Conservation (phyloP, 2,329 filamentous ascomycete genomes). For the Paradendryphiella salina region DNA sequence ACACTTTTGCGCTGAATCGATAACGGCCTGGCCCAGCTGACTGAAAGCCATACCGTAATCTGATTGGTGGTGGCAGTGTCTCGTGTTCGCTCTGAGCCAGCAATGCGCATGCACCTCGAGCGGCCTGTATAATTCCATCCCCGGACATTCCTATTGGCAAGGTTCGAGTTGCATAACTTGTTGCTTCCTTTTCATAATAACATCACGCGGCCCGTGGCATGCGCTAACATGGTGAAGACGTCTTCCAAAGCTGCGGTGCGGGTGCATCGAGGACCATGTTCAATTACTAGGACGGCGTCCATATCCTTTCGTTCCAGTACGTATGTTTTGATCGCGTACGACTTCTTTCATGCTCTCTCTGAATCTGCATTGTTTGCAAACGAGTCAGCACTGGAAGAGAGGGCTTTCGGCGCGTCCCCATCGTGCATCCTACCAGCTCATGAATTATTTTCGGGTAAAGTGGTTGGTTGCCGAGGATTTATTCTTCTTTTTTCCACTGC, state of each 20-base stretch:
- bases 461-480: no score
- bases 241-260: background rate
- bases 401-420: no score
- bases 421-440: no score
- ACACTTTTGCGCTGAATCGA: background rate
- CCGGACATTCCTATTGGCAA: constrained; percentile 5
- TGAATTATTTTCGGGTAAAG: no score
- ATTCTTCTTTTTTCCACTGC: no score
- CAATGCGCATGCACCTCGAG: background rate
- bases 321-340: no score
- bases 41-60: background rate
- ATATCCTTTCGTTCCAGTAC: background rate
- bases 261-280: background rate
- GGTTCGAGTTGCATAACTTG: background rate
- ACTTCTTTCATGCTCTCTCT: no score
- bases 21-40: background rate
- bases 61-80: background rate
- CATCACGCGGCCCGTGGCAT: background rate
- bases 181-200: background rate
- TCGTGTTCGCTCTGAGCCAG: background rate
- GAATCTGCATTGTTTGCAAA: no score
- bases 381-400: no score
- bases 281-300: background rate
- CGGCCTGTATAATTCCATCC: background rate
- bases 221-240: background rate